phyloP scores from a whole-genome alignment of 441 rosid genomes.

The Viola pubescens region DNA sequence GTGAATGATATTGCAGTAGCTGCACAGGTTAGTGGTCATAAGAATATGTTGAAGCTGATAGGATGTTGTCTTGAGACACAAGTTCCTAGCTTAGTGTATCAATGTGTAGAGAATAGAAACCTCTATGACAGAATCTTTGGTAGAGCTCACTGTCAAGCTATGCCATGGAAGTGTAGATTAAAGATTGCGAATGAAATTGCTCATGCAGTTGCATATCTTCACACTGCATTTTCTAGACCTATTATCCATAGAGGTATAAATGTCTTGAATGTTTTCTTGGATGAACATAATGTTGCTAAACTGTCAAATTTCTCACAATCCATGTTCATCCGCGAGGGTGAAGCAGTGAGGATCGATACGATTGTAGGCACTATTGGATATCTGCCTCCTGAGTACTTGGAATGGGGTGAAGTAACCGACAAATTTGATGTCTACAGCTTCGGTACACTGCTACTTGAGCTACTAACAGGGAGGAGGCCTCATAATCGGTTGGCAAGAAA shows the following conservation, averaged over 20 bases:
- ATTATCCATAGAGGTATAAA: slow-evolving; percentile 3
- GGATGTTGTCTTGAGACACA: slow-evolving; percentile 24
- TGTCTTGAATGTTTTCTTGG: too few relatives aligned
- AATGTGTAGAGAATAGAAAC: background rate
- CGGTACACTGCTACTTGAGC: too few relatives aligned
- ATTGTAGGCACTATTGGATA: too few relatives aligned
- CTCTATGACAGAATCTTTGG: slow-evolving; percentile 7
- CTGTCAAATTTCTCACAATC: too few relatives aligned
- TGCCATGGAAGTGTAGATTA: slow-evolving; percentile 12
- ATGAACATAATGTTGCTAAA: too few relatives aligned
- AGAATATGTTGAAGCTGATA: slow-evolving; percentile 15
- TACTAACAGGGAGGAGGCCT: too few relatives aligned
- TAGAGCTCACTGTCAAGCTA: background rate
- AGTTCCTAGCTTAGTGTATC: slow-evolving; percentile 13
- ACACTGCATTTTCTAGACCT: slow-evolving; percentile 13
- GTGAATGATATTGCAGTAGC: slow-evolving; percentile 20
- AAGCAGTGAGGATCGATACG: too few relatives aligned
- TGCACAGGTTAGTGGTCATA: slow-evolving; percentile 16
- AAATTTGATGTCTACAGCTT: too few relatives aligned
- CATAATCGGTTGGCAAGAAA: too few relatives aligned
- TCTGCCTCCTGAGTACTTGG: too few relatives aligned
- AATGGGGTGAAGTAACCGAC: too few relatives aligned
- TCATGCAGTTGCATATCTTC: slow-evolving; percentile 22
- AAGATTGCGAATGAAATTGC: slow-evolving; percentile 19
- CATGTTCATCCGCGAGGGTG: too few relatives aligned